phyloP scores from a whole-genome alignment of 345 rosid genomes.

The Populus deltoides region DNA sequence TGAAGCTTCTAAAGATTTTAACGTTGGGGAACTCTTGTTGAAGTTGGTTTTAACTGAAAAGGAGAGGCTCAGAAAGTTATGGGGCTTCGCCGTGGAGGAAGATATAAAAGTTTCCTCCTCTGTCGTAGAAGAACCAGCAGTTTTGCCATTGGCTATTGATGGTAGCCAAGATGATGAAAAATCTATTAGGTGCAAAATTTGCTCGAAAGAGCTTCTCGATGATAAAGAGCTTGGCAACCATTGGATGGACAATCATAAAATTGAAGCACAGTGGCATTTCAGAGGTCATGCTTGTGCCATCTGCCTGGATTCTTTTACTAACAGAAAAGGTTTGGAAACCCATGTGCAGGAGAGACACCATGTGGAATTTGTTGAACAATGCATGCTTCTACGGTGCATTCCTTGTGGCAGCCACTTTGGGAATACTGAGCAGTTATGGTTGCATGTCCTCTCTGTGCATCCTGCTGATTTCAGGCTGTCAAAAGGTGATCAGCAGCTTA shows the following conservation, averaged over 20 bases:
- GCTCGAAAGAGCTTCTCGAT: constrained; percentile 49
- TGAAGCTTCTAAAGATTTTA: constrained; percentile 73
- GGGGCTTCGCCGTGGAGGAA: constrained; percentile 63
- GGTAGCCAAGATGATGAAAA: constrained; percentile 40
- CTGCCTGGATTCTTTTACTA: constrained; percentile 87
- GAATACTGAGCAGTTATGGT: constrained; percentile 68
- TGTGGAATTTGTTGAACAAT: constrained; percentile 88
- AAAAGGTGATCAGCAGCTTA: constrained; percentile 35
- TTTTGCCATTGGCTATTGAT: constrained; percentile 37
- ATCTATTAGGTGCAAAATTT: constrained; percentile 58
- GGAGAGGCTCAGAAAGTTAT: constrained; percentile 59
- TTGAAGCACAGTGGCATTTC: constrained; percentile 78
- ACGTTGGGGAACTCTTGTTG: constrained; percentile 62
- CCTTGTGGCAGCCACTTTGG: constrained; percentile 93
- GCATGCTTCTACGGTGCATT: constrained; percentile 94
- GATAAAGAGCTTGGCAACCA: constrained; percentile 56
- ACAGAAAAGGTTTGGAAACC: constrained; percentile 62
- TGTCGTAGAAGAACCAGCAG: constrained; percentile 41
- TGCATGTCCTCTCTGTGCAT: constrained; percentile 73
- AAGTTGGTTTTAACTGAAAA: constrained; percentile 77
- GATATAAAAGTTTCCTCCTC: constrained; percentile 35
- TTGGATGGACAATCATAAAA: constrained; percentile 71
- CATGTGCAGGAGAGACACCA: constrained; percentile 96
- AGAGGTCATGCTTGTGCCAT: constrained; percentile 93
- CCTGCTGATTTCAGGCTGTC: constrained; percentile 52